Percentiles rank a stretch among this genome's conserved stretches.
These are phyloP conservation scores for Taphrina betulina DNA, from an alignment of 1,139 yeast genomes.

Conservation along the genomic window DNA sequence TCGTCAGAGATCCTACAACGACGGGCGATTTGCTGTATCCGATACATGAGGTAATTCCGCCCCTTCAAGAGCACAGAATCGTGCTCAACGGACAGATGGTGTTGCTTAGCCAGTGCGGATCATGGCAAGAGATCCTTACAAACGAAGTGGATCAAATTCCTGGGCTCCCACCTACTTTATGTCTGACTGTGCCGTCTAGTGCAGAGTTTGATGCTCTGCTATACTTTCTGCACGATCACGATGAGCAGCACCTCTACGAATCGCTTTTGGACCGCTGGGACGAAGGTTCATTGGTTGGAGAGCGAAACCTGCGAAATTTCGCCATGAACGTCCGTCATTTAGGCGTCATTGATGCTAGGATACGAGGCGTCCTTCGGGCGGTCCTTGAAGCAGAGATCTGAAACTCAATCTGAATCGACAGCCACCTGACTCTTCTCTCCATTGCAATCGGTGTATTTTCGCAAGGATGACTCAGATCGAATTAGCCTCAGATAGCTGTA, in stretches of 20 bases:
- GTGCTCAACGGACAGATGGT: background rate
- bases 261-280: background rate
- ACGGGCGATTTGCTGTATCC: background rate
- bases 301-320: background rate
- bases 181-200: constrained; percentile 1
- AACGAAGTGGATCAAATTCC: background rate
- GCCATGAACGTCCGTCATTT: background rate
- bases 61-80: background rate
- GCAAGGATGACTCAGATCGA: too few species aligned
- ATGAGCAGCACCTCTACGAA: background rate
- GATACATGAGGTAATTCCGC: background rate
- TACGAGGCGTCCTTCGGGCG: constrained; percentile 13
- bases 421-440: too few species aligned
- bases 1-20: background rate
- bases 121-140: background rate
- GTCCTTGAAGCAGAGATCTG: constrained; percentile 4
- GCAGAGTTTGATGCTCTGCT: constrained; percentile 2
- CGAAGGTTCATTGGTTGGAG: background rate
- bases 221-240: constrained; percentile 3
- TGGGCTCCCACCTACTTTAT: background rate
- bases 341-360: constrained; percentile 5
- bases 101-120: background rate
- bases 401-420: too few species aligned
- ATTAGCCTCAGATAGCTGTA: too few species aligned
- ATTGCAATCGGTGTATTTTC: too few species aligned